Evolutionary conservation across 495 filamentous ascomycete genomes (phyloP).

Genomic region (Lepidopterella palustris): DNA sequence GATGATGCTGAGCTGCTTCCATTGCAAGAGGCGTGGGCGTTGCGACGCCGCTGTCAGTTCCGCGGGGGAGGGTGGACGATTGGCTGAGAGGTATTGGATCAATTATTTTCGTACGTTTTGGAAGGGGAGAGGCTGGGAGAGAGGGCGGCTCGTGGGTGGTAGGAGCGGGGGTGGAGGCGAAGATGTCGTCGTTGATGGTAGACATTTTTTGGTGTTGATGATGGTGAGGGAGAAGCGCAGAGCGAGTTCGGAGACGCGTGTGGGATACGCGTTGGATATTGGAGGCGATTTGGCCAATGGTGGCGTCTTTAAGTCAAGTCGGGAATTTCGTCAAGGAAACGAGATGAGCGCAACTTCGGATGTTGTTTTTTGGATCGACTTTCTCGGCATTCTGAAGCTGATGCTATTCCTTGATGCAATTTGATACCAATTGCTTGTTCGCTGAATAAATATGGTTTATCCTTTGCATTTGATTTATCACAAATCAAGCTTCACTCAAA

Average conservation of each 20-base stretch:
- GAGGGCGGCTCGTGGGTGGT: slow-evolving; percentile 48
- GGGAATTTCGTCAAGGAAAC: too few species aligned
- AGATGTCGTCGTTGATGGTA: neutral
- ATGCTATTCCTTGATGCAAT: too few species aligned
- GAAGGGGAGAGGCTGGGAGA: slow-evolving; percentile 53
- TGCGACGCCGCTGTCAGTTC: slow-evolving; percentile 20
- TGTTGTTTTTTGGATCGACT: too few species aligned
- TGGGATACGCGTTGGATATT: slow-evolving; percentile 11
- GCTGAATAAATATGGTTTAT: too few species aligned
- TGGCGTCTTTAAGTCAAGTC: too few species aligned
- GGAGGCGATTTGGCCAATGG: too few species aligned
- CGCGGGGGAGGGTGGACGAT: slow-evolving; percentile 8
- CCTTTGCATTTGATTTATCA: too few species aligned
- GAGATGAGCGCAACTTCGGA: too few species aligned
- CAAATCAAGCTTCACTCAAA: too few species aligned
- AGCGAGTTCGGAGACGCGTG: neutral
- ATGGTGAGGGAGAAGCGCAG: neutral
- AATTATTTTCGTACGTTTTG: slow-evolving; percentile 56
- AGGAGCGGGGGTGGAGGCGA: slow-evolving; percentile 16
- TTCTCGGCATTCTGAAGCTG: too few species aligned
- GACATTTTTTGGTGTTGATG: slow-evolving; percentile 9
- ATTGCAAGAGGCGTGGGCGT: slow-evolving; percentile 27
- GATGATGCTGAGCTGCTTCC: neutral
- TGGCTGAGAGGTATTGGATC: slow-evolving; percentile 18
- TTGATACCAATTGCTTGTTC: too few species aligned